Percentiles rank a stretch among this genome's conserved stretches.
Conservation (phyloP, 495 filamentous ascomycete genomes). For the Parmelia sp. region DNA sequence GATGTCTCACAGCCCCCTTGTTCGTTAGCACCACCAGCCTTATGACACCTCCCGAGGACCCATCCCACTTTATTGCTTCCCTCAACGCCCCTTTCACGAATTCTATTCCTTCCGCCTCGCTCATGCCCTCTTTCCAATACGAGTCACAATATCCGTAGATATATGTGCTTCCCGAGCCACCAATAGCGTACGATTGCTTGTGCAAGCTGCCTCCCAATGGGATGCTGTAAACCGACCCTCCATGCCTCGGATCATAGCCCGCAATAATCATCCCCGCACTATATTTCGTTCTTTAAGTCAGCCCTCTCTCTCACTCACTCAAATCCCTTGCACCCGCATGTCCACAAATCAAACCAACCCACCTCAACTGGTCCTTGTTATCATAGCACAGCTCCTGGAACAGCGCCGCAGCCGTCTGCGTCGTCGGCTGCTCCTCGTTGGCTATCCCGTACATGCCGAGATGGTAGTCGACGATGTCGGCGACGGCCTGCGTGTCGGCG, state of each 20-base stretch:
- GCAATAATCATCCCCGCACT: constrained; percentile 98
- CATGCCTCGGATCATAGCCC: constrained; percentile 86
- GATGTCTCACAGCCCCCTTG: constrained; percentile 76
- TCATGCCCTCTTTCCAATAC: constrained; percentile 94
- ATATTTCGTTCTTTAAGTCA: neutral
- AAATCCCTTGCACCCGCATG: neutral
- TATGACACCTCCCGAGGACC: constrained; percentile 96
- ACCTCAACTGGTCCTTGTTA: constrained; percentile 91
- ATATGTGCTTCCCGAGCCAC: constrained; percentile 95
- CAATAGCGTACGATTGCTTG: constrained; percentile 93
- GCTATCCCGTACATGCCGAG: constrained; percentile 84
- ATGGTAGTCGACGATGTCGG: constrained; percentile 95
- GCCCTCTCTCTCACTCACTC: constrained; percentile 1
- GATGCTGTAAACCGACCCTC: constrained; percentile 95
- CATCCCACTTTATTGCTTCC: constrained; percentile 99
- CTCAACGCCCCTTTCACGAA: constrained; percentile 86
- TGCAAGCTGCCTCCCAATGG: constrained; percentile 94
- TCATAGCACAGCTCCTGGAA: constrained; percentile 97
- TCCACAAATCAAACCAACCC: constrained; percentile 26
- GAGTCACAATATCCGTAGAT: constrained; percentile 98
- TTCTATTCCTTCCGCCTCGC: constrained; percentile 80
- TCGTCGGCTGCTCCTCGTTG: constrained; percentile 83
- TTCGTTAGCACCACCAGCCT: constrained; percentile 92
- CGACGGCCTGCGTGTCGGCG: constrained; percentile 95
- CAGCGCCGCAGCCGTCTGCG: constrained; percentile 84